Conservation (phyloP, 1,284 basidiomycete species). For the Porodaedalea pini region DNA sequence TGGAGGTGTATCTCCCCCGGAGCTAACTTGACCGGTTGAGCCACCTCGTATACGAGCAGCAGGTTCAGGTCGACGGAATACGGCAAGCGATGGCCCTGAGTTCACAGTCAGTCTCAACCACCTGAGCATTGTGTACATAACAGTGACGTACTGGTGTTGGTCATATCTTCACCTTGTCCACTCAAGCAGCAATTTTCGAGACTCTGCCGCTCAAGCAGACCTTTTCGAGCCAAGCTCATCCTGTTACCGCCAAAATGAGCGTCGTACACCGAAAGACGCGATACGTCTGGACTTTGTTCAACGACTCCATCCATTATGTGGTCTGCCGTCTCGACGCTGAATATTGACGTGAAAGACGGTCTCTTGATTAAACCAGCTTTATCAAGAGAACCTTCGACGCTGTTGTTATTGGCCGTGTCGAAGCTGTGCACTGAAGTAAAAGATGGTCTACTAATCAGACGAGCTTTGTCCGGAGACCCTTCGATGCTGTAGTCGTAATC, state of each 20-base stretch:
- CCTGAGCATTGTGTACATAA: conserved; percentile 19
- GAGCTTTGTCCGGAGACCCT: conserved; percentile 36
- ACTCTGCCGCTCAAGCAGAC: conserved; percentile 61
- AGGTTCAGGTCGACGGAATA: conserved; percentile 56
- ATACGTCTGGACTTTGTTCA: conserved; percentile 33
- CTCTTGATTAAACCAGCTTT: conserved; percentile 43
- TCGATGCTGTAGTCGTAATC: conserved; percentile 34
- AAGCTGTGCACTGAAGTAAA: conserved; percentile 46
- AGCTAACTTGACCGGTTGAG: conserved; percentile 56
- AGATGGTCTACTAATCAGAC: conserved; percentile 31
- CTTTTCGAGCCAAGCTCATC: conserved; percentile 61
- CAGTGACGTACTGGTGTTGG: conserved; percentile 41
- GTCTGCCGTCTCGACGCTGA: not conserved
- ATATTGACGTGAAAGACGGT: conserved; percentile 58
- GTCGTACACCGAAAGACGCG: conserved; percentile 46
- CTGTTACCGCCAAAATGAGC: conserved; percentile 60
- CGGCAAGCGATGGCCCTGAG: conserved; percentile 29
- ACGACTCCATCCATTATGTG: conserved; percentile 20
- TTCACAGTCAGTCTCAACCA: conserved; percentile 37
- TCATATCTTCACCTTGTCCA: conserved; percentile 61
- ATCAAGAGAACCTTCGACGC: conserved; percentile 19
- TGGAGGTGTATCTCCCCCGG: conserved; percentile 67
- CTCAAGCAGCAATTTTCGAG: conserved; percentile 60
- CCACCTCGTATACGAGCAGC: conserved; percentile 60
- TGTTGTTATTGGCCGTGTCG: not conserved